Percentiles rank a stretch among this genome's conserved stretches.
phyloP scores from a whole-genome alignment of 805 yeast genomes.

The Teunomyces gatunensis region DNA sequence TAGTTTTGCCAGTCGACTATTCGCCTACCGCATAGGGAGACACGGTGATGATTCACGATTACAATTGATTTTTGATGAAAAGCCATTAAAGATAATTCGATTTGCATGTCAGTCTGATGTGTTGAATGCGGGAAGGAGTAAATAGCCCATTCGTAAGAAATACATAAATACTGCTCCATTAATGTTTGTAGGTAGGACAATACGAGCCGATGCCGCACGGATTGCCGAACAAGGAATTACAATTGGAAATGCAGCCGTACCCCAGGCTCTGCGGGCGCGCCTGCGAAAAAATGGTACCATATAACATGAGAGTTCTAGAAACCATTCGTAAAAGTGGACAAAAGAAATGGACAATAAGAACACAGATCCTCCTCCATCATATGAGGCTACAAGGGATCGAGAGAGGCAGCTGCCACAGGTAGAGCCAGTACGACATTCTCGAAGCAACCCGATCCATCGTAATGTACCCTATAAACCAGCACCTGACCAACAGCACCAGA shows the following conservation, averaged over 20 bases:
- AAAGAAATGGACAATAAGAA: background rate
- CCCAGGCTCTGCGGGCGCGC: constrained; percentile 3
- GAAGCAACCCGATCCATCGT: background rate
- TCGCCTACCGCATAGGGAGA: constrained; percentile 5
- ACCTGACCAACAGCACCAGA: constrained; percentile 33
- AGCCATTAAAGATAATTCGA: constrained; percentile 26
- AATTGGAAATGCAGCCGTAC: background rate
- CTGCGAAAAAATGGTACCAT: background rate
- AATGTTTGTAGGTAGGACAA: background rate
- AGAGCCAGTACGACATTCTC: background rate
- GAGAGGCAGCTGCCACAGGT: background rate
- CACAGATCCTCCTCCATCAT: constrained; percentile 7
- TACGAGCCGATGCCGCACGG: background rate
- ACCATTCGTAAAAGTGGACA: too few relatives aligned
- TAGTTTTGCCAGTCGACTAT: constrained; percentile 3
- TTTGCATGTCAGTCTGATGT: constrained; percentile 45
- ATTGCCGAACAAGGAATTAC: background rate
- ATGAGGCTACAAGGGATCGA: background rate
- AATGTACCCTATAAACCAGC: constrained; percentile 29
- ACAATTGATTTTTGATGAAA: constrained; percentile 18
- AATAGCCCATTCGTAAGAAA: too few relatives aligned
- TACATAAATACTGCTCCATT: background rate
- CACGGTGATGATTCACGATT: constrained; percentile 16
- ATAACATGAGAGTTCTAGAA: background rate
- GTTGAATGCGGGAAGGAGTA: constrained; percentile 1